Evolutionary conservation across 176 grass and related monocot species (phyloP), one percentile per base, ranked within the genome.

Genomic region (Elaeis guineensis): DNA sequence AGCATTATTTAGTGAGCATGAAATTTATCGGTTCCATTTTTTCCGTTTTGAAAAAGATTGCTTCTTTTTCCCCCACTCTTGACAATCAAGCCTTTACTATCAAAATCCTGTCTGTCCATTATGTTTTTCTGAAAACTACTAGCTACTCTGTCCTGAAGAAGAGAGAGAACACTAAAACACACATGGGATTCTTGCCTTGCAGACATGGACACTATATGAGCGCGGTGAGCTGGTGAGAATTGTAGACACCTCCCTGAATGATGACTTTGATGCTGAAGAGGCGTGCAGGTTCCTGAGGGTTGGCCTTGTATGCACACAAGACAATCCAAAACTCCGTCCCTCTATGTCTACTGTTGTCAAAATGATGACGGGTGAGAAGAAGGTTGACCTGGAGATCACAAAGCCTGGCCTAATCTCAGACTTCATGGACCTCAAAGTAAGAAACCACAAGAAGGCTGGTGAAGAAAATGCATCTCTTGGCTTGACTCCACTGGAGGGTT

Each of bases 381-480:
- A 61, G 8, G 53, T 79, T 22, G 18, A 58, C 11, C 71, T 69
- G 65, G 63, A 64, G 74, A 87, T 96, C 73, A 90, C 51, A 58
- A 90, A 85, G 70, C 86, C 91, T 2, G 83, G 86, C 56, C 57
- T 95, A 51, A 90, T 96, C 70, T 72, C 91, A 62, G 91, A 96
- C 16, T 79, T 90, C 62, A 96, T 85, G 83, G 83, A 90, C 54
- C 75, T 90, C 5, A 87, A 90, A 82, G 56, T 90, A n/a, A 67
- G 20, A 20, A 21, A 67, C 7, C 50, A 1, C 2, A 23, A 35
- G 32, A 35, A 35, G 32, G 1, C 32, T 9, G 6, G 0, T 35
- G 7, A 35, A 35, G 32, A 35, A 35, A 35, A 35, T 9, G 6
- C 32, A 35, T 35, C 7, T 6, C 32, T 35, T 35, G 7, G 32